Evolutionary conservation across 108 stramenopile species (phyloP).

Genomic region (Fragilaria radians): DNA sequence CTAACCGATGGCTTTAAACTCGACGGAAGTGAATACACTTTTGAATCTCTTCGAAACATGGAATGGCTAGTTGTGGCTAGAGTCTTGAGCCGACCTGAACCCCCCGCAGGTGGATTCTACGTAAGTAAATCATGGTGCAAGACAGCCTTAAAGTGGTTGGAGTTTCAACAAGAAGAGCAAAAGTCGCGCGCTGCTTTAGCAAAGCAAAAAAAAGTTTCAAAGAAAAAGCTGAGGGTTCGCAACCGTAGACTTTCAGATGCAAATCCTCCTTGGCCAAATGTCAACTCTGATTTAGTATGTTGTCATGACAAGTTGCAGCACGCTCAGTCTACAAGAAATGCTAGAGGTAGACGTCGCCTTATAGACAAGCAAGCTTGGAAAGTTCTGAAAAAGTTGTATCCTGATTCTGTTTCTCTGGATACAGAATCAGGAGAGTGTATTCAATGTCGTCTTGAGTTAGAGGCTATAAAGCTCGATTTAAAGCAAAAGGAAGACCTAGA

Average conservation of each 20-base stretch:
- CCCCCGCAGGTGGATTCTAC: conserved; percentile 51
- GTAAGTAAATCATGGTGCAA: conserved; percentile 84
- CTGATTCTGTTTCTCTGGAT: conserved; percentile 59
- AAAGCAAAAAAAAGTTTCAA: conserved; percentile 61
- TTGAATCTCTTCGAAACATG: conserved; percentile 76
- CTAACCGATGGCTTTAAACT: conserved; percentile 60
- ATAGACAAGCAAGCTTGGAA: conserved; percentile 88
- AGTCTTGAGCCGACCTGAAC: conserved; percentile 74
- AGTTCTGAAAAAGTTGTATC: conserved; percentile 72
- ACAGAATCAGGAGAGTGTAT: conserved; percentile 53
- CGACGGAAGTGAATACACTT: conserved; percentile 36
- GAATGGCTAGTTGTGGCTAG: conserved; percentile 84
- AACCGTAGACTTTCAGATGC: conserved; percentile 66
- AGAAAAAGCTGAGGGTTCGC: conserved; percentile 69
- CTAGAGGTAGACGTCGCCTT: conserved; percentile 61
- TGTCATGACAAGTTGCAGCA: conserved; percentile 21
- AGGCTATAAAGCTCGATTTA: conserved; percentile 48
- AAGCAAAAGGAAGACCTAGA: conserved; percentile 42
- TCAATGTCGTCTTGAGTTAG: conserved; percentile 60
- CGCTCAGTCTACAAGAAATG: conserved; percentile 42
- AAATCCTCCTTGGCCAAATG: conserved; percentile 75
- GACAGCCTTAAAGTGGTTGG: conserved; percentile 78
- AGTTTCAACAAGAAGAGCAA: conserved; percentile 59
- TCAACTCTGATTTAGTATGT: conserved; percentile 66
- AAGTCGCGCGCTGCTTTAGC: conserved; percentile 11